Conservation (phyloP, 495 filamentous ascomycete species). For the Collariella sp. region DNA sequence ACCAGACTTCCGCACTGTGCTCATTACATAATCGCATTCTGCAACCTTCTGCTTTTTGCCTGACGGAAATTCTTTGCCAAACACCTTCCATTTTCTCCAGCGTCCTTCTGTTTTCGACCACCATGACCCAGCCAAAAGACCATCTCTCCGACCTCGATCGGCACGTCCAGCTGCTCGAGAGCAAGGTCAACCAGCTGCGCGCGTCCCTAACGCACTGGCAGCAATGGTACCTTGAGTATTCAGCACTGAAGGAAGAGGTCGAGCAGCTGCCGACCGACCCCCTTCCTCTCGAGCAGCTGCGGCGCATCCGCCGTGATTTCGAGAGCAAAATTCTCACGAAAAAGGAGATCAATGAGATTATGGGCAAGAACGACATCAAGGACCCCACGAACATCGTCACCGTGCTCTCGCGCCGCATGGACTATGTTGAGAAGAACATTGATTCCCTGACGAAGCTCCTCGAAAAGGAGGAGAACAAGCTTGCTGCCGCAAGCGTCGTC, state of each 20-base stretch:
- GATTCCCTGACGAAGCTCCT: conserved; percentile 59
- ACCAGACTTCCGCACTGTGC: not conserved
- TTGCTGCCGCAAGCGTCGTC: conserved; percentile 43
- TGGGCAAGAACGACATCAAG: conserved; percentile 45
- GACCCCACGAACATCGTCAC: conserved; percentile 54
- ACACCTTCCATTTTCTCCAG: not conserved
- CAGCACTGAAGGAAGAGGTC: conserved; percentile 75
- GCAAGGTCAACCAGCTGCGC: conserved; percentile 62
- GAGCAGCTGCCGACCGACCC: conserved; percentile 37
- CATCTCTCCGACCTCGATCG: conserved; percentile 56
- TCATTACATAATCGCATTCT: not conserved
- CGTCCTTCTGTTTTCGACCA: not conserved
- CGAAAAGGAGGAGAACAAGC: conserved; percentile 55
- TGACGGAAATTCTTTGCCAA: not conserved
- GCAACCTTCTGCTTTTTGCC: not conserved
- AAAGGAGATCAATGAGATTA: conserved; percentile 55
- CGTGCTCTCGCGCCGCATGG: conserved; percentile 65
- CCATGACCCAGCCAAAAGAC: conserved; percentile 33
- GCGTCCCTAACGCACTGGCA: conserved; percentile 80
- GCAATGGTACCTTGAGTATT: conserved; percentile 84
- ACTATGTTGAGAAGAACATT: conserved; percentile 82
- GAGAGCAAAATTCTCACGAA: conserved; percentile 37
- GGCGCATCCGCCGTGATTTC: conserved; percentile 33
- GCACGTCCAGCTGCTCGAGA: conserved; percentile 66
- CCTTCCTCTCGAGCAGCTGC: conserved; percentile 45